Evolutionary conservation across 148 eudicot species (phyloP).

Genomic region (Rhododendron ferrugineum): DNA sequence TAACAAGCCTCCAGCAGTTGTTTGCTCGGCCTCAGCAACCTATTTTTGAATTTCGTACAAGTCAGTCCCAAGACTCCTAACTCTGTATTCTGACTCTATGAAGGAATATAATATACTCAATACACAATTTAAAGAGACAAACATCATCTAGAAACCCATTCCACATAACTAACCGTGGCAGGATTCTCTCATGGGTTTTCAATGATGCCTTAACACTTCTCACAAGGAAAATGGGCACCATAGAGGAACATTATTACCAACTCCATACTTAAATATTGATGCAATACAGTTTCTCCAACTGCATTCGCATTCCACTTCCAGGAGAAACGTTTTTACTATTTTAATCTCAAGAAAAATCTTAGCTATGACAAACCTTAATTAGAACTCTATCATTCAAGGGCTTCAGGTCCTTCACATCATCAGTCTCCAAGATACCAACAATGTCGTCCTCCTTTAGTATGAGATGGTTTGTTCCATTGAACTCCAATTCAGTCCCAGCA

Average conservation of each 20-base stretch:
- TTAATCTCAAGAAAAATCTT: background rate
- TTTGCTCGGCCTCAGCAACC: slow-evolving; percentile 80
- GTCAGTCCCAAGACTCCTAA: background rate
- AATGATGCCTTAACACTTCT: background rate
- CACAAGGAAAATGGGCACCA: background rate
- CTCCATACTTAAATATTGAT: background rate
- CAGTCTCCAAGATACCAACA: slow-evolving; percentile 80
- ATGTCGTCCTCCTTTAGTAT: slow-evolving; percentile 87
- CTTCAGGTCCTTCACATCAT: slow-evolving; percentile 75
- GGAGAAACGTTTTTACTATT: background rate
- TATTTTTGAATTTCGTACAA: slow-evolving; percentile 14
- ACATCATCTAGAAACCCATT: background rate
- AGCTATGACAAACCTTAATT: slow-evolving; percentile 50
- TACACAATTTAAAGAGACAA: background rate
- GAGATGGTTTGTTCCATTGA: slow-evolving; percentile 66
- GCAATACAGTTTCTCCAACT: background rate
- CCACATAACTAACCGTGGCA: background rate
- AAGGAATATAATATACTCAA: background rate
- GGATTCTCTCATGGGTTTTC: background rate
- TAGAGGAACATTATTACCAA: background rate
- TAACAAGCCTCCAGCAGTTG: slow-evolving; percentile 77
- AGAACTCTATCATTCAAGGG: slow-evolving; percentile 81
- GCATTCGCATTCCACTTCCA: background rate
- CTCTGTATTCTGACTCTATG: background rate
- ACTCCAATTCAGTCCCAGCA: slow-evolving; percentile 87